A percentile compares a stretch with the other conserved stretches of the same genome.
Conservation (phyloP, 2,329 filamentous ascomycete genomes). For the Fusarium cicatricum region DNA sequence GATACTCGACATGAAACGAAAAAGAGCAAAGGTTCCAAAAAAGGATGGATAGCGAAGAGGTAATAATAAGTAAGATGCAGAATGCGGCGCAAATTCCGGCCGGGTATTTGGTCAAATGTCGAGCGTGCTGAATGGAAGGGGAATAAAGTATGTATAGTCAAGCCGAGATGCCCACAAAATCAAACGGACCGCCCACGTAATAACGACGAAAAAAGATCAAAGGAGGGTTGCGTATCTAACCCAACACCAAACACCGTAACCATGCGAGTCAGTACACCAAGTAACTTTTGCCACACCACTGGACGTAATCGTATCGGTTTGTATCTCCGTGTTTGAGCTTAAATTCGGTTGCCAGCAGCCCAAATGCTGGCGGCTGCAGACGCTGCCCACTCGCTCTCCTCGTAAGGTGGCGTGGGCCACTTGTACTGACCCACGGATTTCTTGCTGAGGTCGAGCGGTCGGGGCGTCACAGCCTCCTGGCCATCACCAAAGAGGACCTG, state of each 20-base stretch:
- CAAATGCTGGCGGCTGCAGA: conserved; percentile 84
- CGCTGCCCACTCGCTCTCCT: conserved; percentile 90
- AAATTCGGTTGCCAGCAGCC: conserved; percentile 73
- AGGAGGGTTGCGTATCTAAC: conserved; percentile 30
- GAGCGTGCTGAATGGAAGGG: conserved; percentile 40
- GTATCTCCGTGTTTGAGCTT: conserved; percentile 34
- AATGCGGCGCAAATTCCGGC: conserved; percentile 32
- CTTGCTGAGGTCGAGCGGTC: conserved; percentile 74
- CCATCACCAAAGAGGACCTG: conserved; percentile 76
- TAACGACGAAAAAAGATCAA: conserved; percentile 23
- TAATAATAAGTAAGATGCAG: conserved; percentile 38
- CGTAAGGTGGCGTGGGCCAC: conserved; percentile 96
- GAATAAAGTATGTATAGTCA: conserved; percentile 42
- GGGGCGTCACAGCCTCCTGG: conserved; percentile 68
- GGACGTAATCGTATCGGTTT: conserved; percentile 36
- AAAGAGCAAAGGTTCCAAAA: conserved; percentile 31
- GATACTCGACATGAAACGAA: conserved; percentile 43
- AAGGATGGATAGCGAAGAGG: conserved; percentile 32
- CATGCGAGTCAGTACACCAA: conserved; percentile 41
- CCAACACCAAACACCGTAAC: conserved; percentile 44
- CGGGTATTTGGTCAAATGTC: conserved; percentile 42
- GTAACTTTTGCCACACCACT: conserved; percentile 40
- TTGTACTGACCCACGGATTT: conserved; percentile 67
- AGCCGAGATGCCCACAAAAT: conserved; percentile 37
- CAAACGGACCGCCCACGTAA: conserved; percentile 37